Conservation (phyloP, 176 grass and related monocot species). For the Carex parvula region DNA sequence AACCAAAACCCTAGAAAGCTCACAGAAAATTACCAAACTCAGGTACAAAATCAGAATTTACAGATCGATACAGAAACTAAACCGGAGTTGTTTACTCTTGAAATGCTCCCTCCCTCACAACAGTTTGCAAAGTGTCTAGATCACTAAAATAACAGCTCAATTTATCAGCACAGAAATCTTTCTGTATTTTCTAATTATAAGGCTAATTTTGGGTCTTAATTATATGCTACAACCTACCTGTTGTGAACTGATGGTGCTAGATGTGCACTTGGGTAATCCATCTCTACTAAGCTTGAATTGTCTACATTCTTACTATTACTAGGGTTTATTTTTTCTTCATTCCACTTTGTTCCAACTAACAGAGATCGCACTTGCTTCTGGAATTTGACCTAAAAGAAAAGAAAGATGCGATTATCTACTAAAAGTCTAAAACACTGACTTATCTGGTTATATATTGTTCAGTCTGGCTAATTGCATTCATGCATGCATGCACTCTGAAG, state of each 20-base stretch:
- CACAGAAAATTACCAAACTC: not conserved
- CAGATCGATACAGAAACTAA: not conserved
- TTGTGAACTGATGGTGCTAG: constrained; percentile 26
- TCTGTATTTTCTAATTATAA: not conserved
- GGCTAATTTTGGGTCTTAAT: not conserved
- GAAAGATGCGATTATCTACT: not conserved
- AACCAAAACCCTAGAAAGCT: not conserved
- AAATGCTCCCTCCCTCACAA: not conserved
- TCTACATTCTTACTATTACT: not conserved
- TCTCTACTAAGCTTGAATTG: not conserved
- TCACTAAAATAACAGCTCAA: not conserved
- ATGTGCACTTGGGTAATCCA: constrained; percentile 31
- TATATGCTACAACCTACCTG: constrained; percentile 11
- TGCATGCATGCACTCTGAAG: not conserved
- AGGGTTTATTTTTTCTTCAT: constrained; percentile 25
- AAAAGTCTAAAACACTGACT: not conserved
- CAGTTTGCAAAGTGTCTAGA: not conserved
- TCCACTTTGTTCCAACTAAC: constrained; percentile 4
- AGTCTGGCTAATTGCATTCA: not conserved
- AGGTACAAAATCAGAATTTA: not conserved
- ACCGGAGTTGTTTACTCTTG: not conserved
- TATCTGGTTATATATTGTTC: not conserved
- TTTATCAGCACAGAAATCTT: not conserved
- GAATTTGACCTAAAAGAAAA: constrained; percentile 7
- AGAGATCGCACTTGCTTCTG: constrained; percentile 9